These are phyloP conservation scores for Drosera spatulata DNA, from an alignment of 179 eudicot species.

Conservation along the genomic window DNA sequence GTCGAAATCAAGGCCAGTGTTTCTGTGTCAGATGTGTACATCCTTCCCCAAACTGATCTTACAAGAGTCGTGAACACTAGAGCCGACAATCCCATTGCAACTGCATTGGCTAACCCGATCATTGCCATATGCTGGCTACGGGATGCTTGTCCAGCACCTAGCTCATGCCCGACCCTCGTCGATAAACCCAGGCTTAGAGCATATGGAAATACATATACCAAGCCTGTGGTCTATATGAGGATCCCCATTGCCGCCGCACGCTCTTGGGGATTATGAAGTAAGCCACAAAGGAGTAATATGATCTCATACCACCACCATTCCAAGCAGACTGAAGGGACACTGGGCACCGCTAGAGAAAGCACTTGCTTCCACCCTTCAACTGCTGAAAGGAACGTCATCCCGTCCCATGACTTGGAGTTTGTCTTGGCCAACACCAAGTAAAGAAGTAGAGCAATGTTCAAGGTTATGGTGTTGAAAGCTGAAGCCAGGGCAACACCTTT, in stretches of 20 bases:
- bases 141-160: constrained; percentile 56
- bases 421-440: constrained; percentile 31
- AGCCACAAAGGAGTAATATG: constrained; percentile 61
- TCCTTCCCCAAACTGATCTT: constrained; percentile 52
- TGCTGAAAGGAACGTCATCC: constrained; percentile 24
- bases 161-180: constrained; percentile 59
- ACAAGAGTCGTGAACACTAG: constrained; percentile 26
- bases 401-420: constrained; percentile 55
- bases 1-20: constrained; percentile 31
- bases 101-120: constrained; percentile 32
- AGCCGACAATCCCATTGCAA: constrained; percentile 35
- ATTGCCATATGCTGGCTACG: constrained; percentile 41
- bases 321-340: constrained; percentile 54
- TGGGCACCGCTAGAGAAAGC: constrained; percentile 54
- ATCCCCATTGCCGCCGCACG: constrained; percentile 78
- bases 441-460: constrained; percentile 45
- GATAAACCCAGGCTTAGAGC: constrained; percentile 56
- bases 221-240: constrained; percentile 63
- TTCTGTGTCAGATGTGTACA: constrained; percentile 50
- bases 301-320: constrained; percentile 99
- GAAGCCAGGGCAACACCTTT: constrained; percentile 72
- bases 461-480: constrained; percentile 38
- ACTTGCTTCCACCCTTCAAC: constrained; percentile 67
- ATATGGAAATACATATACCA: constrained; percentile 56
- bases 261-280: constrained; percentile 49